Conservation (phyloP, 768 basidiomycete species). For the Erythrobasidium yunnanense region DNA sequence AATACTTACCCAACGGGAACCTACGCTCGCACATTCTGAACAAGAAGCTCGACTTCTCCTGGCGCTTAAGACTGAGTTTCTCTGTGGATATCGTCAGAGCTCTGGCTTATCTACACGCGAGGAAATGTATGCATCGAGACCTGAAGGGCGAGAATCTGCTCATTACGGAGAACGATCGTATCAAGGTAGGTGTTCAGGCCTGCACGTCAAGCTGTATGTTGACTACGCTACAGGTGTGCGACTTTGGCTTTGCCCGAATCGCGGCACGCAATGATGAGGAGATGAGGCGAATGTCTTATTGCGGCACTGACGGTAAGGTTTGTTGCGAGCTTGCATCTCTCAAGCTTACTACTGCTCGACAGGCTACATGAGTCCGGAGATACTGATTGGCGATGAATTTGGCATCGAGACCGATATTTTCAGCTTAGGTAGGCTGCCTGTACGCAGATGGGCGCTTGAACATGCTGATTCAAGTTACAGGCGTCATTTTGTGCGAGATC, state of each 20-base stretch:
- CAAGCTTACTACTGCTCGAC: no score
- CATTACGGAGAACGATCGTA: constrained; percentile 81
- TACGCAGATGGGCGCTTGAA: neutral
- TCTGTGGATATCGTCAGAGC: constrained; percentile 88
- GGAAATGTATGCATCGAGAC: constrained; percentile 60
- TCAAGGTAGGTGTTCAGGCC: constrained; percentile 50
- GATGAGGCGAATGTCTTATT: constrained; percentile 44
- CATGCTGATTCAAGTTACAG: neutral
- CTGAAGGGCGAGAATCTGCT: constrained; percentile 95
- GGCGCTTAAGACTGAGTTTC: constrained; percentile 86
- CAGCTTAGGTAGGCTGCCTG: constrained; percentile 52
- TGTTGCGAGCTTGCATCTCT: constrained; percentile 31
- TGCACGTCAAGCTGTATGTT: neutral
- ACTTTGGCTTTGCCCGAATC: constrained; percentile 94
- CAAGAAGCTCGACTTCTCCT: constrained; percentile 48
- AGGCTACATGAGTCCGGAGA: constrained; percentile 95
- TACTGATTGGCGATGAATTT: constrained; percentile 79
- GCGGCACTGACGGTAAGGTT: constrained; percentile 41
- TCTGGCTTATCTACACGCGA: constrained; percentile 81
- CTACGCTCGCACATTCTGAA: constrained; percentile 82
- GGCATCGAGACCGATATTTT: constrained; percentile 89
- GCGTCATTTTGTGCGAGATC: constrained; percentile 87
- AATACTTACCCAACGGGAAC: constrained; percentile 67
- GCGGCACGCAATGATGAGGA: constrained; percentile 86
- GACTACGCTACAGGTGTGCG: constrained; percentile 53